Evolutionary conservation across 2,329 filamentous ascomycete species (phyloP), one percentile per base, ranked within the genome.

Genomic region (Aureobasidium sp.): DNA sequence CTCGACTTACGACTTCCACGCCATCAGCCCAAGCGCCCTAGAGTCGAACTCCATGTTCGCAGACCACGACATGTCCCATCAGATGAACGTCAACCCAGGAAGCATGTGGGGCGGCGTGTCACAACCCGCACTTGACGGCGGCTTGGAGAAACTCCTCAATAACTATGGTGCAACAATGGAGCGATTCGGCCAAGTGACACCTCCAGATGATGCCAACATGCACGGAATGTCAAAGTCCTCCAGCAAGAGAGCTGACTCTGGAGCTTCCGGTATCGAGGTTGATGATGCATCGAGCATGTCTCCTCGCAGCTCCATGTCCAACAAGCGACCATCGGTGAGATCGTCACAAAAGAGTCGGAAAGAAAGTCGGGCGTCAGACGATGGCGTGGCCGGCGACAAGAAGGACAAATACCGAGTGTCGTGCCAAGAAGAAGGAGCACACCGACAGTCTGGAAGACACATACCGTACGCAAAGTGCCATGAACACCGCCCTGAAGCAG

Each of bases 341-440:
- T 41, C 41, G 8, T 39, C 59, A 32, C 41, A 61, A 16, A 57
- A 61, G 42, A 51, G 41, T 5, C n/a, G 32, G 39, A 62, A 49
- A 37, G 67, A 66, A 42, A 66, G 67, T 30, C 64, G 65, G 32
- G 66, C 65, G 45, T 66, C 64, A 9, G 66, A 63, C 30, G 67
- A 47, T 13, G 58, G 57, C 7, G 48, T 62, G 29, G 5, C 39
- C 0, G 59, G 67, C 32, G 72, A 72, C 21, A 84, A 82, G 67
- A 77, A 83, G 32, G 79, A 77, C 64, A 81, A 80, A 64, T 86
- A 85, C 66, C 78, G 90, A 0, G 69, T 91, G 87, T 68, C 82
- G 88, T 3, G 82, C 87, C 68, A 89, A 89, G 75, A 84, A 85
- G 72, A 85, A 85, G 71, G 79, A 81, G 63, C 81, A 82, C 67